A percentile compares a stretch with the other conserved stretches of the same genome.
phyloP scores from a whole-genome alignment of 2,329 filamentous ascomycete genomes.

The Pseudogymnoascus sp. region DNA sequence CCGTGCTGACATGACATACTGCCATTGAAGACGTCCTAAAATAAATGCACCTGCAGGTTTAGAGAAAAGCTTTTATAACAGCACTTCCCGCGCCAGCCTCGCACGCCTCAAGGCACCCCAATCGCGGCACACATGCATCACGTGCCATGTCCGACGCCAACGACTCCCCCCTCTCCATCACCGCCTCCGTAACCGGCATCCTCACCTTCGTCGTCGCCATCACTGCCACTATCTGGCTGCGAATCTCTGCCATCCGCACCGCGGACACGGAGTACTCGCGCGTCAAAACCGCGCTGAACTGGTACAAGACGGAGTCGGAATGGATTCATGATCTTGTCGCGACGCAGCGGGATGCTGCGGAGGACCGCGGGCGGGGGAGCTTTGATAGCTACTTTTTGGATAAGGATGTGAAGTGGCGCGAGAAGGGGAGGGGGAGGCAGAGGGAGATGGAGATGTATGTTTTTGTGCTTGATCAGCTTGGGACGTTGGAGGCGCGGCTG shows the following conservation, averaged over 20 bases:
- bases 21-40: neutral
- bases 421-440: conserved; percentile 16
- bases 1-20: neutral
- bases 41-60: neutral
- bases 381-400: neutral
- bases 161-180: conserved; percentile 40
- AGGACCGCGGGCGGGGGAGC: neutral
- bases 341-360: conserved; percentile 18
- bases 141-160: conserved; percentile 13
- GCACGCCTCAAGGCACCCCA: neutral
- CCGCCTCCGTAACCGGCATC: conserved; percentile 38
- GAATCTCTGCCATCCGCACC: conserved; percentile 39
- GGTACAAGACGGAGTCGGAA: conserved; percentile 41
- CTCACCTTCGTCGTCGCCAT: conserved; percentile 43
- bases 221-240: conserved; percentile 36
- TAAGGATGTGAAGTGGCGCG: neutral
- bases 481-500: conserved; percentile 37
- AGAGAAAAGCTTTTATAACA: neutral
- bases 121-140: conserved; percentile 10
- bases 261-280: conserved; percentile 42
- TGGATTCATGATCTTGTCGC: conserved; percentile 38
- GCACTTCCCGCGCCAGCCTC: neutral
- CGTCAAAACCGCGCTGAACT: conserved; percentile 40
- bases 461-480: conserved; percentile 41
- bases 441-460: conserved; percentile 37